phyloP scores from a whole-genome alignment of 2,329 filamentous ascomycete species.

The Ceratocystiopsis brevicomis region DNA sequence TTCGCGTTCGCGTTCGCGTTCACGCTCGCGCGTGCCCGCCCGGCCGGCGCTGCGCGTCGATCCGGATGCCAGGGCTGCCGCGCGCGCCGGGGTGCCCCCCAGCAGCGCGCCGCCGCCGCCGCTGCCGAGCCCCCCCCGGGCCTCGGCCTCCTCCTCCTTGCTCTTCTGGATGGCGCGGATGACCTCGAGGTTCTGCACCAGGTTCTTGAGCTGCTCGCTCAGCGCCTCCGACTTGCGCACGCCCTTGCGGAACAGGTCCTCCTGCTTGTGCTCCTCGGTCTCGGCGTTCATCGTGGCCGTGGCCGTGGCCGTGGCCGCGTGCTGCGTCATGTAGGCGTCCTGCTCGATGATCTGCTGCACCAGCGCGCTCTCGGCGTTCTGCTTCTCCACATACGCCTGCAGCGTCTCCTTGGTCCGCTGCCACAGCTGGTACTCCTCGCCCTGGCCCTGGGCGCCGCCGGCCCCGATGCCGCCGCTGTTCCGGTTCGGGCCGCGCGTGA shows the following conservation, averaged over 20 bases:
- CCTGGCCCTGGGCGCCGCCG: conserved; percentile 12
- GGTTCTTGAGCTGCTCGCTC: conserved; percentile 16
- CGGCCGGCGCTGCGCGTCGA: conserved; percentile 11
- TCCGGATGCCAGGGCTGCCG: conserved; percentile 7
- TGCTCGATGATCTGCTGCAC: conserved; percentile 20
- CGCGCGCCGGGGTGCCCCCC: conserved; percentile 7
- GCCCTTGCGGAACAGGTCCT: conserved; percentile 13
- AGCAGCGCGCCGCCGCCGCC: no score
- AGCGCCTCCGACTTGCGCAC: conserved; percentile 16
- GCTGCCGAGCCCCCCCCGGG: conserved; percentile 8
- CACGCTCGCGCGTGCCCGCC: conserved; percentile 12
- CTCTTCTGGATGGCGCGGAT: conserved; percentile 21
- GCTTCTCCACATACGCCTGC: conserved; percentile 15
- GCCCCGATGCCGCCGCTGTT: conserved; percentile 14
- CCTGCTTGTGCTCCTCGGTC: conserved; percentile 12
- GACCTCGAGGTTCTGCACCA: conserved; percentile 21
- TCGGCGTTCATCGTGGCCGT: conserved; percentile 14
- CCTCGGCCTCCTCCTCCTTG: conserved; percentile 20
- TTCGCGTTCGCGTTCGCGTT: conserved; percentile 4
- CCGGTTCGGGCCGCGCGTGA: conserved; percentile 16
- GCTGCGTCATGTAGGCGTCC: conserved; percentile 21
- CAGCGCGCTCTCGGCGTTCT: conserved; percentile 23
- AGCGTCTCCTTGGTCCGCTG: conserved; percentile 21
- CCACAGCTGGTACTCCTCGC: conserved; percentile 25
- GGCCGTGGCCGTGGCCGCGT: conserved; percentile 8